Percentiles rank a stretch among this genome's conserved stretches.
Evolutionary conservation across 768 basidiomycete genomes (phyloP).

Genomic region (Suillus plorans): DNA sequence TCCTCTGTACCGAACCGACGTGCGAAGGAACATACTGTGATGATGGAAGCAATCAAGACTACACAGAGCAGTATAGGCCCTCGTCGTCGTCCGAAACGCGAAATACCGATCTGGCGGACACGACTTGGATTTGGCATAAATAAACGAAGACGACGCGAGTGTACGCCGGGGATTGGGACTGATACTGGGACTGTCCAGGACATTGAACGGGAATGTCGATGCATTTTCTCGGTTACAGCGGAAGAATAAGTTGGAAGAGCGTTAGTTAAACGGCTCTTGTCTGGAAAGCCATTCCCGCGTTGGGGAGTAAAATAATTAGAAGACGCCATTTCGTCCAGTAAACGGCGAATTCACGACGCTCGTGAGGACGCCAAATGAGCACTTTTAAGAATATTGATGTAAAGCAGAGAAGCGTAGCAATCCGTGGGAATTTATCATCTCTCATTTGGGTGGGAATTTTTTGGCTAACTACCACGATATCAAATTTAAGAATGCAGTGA

Average conservation of each 20-base stretch:
- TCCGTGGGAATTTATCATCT: slow-evolving; percentile 1
- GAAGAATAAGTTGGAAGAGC: slow-evolving; percentile 51
- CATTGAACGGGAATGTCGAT: slow-evolving; percentile 41
- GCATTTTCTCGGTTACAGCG: slow-evolving; percentile 66
- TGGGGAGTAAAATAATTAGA: slow-evolving; percentile 47
- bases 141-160: slow-evolving; percentile 54
- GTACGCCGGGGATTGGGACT: slow-evolving; percentile 60
- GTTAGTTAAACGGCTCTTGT: slow-evolving; percentile 42
- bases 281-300: slow-evolving; percentile 46
- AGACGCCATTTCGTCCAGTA: slow-evolving; percentile 39
- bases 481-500: no score
- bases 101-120: slow-evolving; percentile 54
- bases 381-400: slow-evolving; percentile 16
- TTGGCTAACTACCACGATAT: no score
- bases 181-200: slow-evolving; percentile 63
- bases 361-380: slow-evolving; percentile 19
- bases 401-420: slow-evolving; percentile 1
- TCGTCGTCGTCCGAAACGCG: slow-evolving; percentile 58
- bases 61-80: slow-evolving; percentile 54
- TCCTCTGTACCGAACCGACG: slow-evolving; percentile 61
- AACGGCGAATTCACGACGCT: slow-evolving; percentile 18
- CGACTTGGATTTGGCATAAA: slow-evolving; percentile 60
- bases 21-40: slow-evolving; percentile 58
- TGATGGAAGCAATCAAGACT: slow-evolving; percentile 45
- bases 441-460: no score